These are phyloP conservation scores for Phaeotremella skinneri DNA, from an alignment of 768 basidiomycete genomes.

Conservation along the genomic window DNA sequence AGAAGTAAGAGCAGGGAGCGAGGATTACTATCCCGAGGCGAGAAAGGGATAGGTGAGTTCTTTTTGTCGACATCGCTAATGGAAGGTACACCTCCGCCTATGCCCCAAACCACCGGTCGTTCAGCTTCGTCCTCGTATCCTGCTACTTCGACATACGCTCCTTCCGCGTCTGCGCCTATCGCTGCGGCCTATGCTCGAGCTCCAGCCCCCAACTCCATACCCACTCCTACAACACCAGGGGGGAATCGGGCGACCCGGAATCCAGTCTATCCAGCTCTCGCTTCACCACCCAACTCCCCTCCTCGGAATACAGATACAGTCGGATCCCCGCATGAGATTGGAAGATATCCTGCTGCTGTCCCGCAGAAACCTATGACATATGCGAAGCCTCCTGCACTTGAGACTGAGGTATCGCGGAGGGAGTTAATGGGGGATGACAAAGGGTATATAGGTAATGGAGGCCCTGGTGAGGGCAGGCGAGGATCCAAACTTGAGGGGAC, in stretches of 20 bases:
- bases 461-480: not conserved
- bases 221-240: too few species aligned
- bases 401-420: not conserved
- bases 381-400: not conserved
- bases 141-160: not conserved
- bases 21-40: not conserved
- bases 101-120: not conserved
- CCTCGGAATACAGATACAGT: constrained; percentile 5
- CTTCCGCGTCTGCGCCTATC: constrained; percentile 2
- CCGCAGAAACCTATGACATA: not conserved
- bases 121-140: not conserved
- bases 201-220: not conserved
- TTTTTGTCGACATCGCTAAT: not conserved
- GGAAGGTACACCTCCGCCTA: not conserved
- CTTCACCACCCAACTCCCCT: constrained; percentile 28
- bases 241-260: too few species aligned
- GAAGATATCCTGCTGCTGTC: not conserved
- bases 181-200: constrained; percentile 4
- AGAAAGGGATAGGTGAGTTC: not conserved
- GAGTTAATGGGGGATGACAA: not conserved
- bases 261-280: constrained; percentile 29
- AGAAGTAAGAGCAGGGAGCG: constrained; percentile 1
- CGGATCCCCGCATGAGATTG: constrained; percentile 7
- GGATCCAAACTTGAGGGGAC: not conserved
- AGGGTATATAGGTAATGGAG: not conserved